Evolutionary conservation across 2,329 filamentous ascomycete species (phyloP), one percentile per base, ranked within the genome.

Genomic region (Triangularia setosa): DNA sequence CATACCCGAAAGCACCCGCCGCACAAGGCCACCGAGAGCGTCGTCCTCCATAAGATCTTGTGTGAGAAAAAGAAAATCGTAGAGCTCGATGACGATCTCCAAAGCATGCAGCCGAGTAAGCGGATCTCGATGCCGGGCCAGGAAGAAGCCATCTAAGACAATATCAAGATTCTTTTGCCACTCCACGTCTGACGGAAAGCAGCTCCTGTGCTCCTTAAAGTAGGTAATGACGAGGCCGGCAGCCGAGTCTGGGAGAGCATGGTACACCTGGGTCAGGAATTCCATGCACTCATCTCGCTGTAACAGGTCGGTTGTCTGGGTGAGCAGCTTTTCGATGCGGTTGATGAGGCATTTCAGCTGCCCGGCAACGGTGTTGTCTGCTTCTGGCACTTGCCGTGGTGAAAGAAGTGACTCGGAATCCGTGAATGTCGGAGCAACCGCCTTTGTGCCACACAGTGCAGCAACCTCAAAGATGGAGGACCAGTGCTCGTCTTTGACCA

Each of bases 401-500:
- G 73, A 67, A 30, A 65, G 63, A 35, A 71, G 64, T 16, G 68
- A 65, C 28, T 72, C 71, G 2, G 69, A 66, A 24, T 71, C 61
- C 52, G 69, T 65, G 2, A 69, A 12, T 6, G 30, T 21, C 59
- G 58, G 24, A 56, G 30, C 25, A 27, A 61, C 23, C 68, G 73
- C 73, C 57, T 73, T 72, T 60, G 76, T 78, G 61, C 77, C 81
- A 72, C 88, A 90, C 62, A 81, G 81, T 3, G 79, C 78, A 1
- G 86, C 85, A 18, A 90, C 82, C 21, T 85, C 79, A 18, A 91
- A 80, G 63, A 90, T 79, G 4, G 81, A 75, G 1, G 82, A 80
- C 87, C 89, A 90, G 72, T 90, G 87, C 70, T 90, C 87, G 63
- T 90, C 87, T 52, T 84, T 76, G 23, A 90, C 75, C 57, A 88